phyloP scores from a whole-genome alignment of 306 rosid species.

The Cajanus cajan region DNA sequence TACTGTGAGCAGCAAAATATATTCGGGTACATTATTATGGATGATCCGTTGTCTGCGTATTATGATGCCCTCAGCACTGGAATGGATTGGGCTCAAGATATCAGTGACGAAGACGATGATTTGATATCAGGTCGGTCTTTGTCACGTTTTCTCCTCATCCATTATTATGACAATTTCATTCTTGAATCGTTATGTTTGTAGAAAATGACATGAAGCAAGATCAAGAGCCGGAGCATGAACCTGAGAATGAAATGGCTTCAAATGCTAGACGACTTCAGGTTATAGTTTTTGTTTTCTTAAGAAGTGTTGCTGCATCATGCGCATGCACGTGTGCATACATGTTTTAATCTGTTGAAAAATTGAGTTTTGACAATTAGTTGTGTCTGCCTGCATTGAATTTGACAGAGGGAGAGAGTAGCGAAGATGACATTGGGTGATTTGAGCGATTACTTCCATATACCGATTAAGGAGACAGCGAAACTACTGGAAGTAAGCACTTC shows the following conservation, averaged over 20 bases:
- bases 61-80: constrained; percentile 72
- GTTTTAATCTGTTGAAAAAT: background rate
- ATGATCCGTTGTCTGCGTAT: constrained; percentile 54
- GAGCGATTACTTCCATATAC: constrained; percentile 45
- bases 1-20: constrained; percentile 43
- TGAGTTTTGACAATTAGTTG: background rate
- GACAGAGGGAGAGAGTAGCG: constrained; percentile 60
- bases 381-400: background rate
- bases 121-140: background rate
- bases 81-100: constrained; percentile 46
- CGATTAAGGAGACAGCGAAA: constrained; percentile 56
- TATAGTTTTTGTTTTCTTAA: background rate
- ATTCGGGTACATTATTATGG: constrained; percentile 43
- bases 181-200: background rate
- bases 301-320: background rate
- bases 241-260: background rate
- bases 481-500: constrained; percentile 54
- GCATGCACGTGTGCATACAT: no score
- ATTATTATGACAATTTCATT: background rate
- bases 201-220: constrained; percentile 14
- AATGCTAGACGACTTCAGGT: no score
- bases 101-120: constrained; percentile 19
- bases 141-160: background rate
- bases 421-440: constrained; percentile 52
- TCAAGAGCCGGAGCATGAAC: background rate